Percentiles rank a stretch among this genome's conserved stretches.
Conservation (phyloP, 345 rosid species). For the Arabidopsis suecica region DNA sequence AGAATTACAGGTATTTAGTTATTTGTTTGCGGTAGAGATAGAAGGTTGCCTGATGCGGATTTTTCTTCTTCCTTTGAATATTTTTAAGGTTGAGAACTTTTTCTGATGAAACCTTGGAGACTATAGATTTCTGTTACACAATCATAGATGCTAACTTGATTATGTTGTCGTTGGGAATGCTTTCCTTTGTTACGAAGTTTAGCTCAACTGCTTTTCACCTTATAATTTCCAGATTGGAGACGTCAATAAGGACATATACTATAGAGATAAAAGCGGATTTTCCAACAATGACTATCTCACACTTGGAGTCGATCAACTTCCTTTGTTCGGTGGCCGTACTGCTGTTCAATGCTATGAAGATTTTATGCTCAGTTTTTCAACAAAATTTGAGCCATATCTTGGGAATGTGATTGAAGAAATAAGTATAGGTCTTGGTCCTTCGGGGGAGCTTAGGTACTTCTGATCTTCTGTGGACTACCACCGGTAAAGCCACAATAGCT, state of each 20-base stretch:
- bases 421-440: conserved; percentile 76
- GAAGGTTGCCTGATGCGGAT: conserved; percentile 28
- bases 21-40: conserved; percentile 15
- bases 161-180: conserved; percentile 8
- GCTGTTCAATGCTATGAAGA: conserved; percentile 75
- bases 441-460: conserved; percentile 67
- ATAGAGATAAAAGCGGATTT: conserved; percentile 59
- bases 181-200: conserved; percentile 3
- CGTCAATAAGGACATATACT: conserved; percentile 63
- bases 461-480: conserved; percentile 29
- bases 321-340: conserved; percentile 64
- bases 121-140: not conserved
- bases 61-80: conserved; percentile 18
- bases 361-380: conserved; percentile 61
- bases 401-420: conserved; percentile 71
- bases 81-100: not conserved
- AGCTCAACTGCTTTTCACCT: conserved; percentile 13
- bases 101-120: not conserved
- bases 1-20: conserved; percentile 36
- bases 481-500: conserved; percentile 22
- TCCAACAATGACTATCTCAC: conserved; percentile 72
- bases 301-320: conserved; percentile 70
- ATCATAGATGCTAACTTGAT: conserved; percentile 18
- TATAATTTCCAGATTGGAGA: conserved; percentile 57
- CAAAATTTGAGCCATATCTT: conserved; percentile 53